Evolutionary conservation across 2,329 filamentous ascomycete genomes (phyloP), one percentile per base, ranked within the genome.

Genomic region (Aspergillus jensenii): DNA sequence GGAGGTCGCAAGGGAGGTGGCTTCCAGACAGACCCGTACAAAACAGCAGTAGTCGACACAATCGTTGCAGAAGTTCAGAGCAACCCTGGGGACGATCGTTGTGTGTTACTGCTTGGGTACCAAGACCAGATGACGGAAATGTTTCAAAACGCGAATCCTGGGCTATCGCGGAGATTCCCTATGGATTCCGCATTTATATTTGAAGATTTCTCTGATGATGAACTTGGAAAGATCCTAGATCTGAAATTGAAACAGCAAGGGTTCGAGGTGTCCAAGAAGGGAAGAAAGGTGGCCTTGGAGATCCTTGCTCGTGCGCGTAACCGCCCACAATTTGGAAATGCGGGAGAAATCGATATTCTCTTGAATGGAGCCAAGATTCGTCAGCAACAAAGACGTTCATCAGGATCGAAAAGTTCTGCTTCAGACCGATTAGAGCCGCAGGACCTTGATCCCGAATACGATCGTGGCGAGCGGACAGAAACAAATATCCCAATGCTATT

Each of bases 91-190:
- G 88, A 91, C 27, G 88, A 92, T 69, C 82, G 87, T 3, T 91
- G 88, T 60, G 87, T 92, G 0, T 76, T 92, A 0, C 76, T 92
- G 0, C 76, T 91, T 0, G 90, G 90, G 0, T 92, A 92, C 72
- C 81, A 84, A 49, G 83, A 87, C 0, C 78, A 88, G 62, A 89
- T 93, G 84, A 79, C 85, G 52, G 74, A 81, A 0, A 91, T 92
- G 88, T 87, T 91, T 59, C 84, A 86, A n/a, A 87, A 88, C 33
- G 84, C 85, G 49, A 92, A 92, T 58, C 88, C 88, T 0, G 90
- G 89, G 0, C 78, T 92, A 0, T 79, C 78, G 3, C 77, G 89
- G 27, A 80, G 89, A 0, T 91, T 92, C 58, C 85, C 85, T 0
- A 69, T 90, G 0, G 77, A 81, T 0, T 80, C 81, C 1, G 87